Conservation (phyloP, 2,329 filamentous ascomycete genomes). For the Sporothrix brasiliensis region DNA sequence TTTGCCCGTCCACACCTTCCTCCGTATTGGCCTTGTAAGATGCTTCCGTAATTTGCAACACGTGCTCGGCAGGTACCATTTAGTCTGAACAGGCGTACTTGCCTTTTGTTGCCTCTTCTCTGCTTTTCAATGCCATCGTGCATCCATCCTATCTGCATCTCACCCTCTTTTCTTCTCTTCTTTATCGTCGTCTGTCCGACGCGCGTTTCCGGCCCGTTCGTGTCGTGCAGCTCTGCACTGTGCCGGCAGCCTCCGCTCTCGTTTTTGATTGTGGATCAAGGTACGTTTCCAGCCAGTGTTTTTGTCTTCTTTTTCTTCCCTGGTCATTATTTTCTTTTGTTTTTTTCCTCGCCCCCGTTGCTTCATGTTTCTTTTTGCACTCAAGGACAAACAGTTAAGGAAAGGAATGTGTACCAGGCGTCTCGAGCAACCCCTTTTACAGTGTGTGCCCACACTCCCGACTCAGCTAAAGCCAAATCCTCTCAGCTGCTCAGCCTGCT, state of each 20-base stretch:
- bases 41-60: neutral
- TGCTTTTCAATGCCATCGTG: neutral
- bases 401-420: conserved; percentile 17
- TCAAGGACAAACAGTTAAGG: neutral
- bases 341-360: neutral
- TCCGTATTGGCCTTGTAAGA: neutral
- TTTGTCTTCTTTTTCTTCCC: neutral
- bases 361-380: neutral
- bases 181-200: neutral
- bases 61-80: neutral
- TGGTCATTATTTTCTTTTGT: neutral
- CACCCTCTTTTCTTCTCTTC: neutral
- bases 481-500: neutral
- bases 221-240: conserved; percentile 17
- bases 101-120: conserved; percentile 13
- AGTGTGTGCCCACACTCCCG: conserved; percentile 2
- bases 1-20: neutral
- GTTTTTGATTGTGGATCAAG: neutral
- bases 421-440: conserved; percentile 19
- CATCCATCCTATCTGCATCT: neutral
- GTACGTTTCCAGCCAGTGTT: too few species aligned
- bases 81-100: neutral
- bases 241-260: neutral
- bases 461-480: neutral
- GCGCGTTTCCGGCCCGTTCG: neutral